Percentiles rank a stretch among this genome's conserved stretches.
Conservation (phyloP, 257 asterid genomes). For the Dorcoceras hygrometricum region DNA sequence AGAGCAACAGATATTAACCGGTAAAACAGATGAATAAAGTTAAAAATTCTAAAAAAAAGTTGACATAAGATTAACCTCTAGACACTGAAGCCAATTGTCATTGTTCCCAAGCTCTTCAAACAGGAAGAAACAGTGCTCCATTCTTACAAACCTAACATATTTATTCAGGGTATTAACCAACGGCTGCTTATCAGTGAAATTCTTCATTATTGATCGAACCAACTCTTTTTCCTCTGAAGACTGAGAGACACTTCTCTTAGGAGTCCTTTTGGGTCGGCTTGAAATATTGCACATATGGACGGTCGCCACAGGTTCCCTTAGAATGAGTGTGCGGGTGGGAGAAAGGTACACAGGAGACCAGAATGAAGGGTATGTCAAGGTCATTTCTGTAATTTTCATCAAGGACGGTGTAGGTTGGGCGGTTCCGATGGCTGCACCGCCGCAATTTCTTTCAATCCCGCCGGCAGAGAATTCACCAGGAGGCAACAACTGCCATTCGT, state of each 20-base stretch:
- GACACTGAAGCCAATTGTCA: slow-evolving; percentile 87
- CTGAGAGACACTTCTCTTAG: slow-evolving; percentile 19
- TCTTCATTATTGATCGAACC: slow-evolving; percentile 56
- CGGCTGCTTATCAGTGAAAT: slow-evolving; percentile 57
- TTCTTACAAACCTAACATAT: slow-evolving; percentile 66
- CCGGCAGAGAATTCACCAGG: too few species aligned
- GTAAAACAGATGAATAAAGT: too few species aligned
- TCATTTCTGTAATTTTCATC: slow-evolving; percentile 20
- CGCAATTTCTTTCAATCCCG: not conserved
- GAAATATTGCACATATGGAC: slow-evolving; percentile 35
- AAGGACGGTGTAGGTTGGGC: slow-evolving; percentile 3
- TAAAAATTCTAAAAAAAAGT: not conserved
- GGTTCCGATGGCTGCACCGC: slow-evolving; percentile 27
- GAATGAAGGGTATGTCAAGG: slow-evolving; percentile 27
- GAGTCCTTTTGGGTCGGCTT: slow-evolving; percentile 36
- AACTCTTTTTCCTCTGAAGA: slow-evolving; percentile 62
- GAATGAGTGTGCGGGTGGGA: slow-evolving; percentile 21
- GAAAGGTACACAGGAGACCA: slow-evolving; percentile 26
- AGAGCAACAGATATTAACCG: too few species aligned
- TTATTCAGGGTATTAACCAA: slow-evolving; percentile 53
- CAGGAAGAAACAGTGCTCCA: slow-evolving; percentile 84
- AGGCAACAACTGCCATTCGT: too few species aligned
- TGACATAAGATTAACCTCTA: slow-evolving; percentile 52
- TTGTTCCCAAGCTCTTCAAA: slow-evolving; percentile 86
- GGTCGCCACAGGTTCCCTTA: slow-evolving; percentile 21